phyloP scores from a whole-genome alignment of 1,284 basidiomycete genomes.

The Pseudozyma tsukubaensis region DNA sequence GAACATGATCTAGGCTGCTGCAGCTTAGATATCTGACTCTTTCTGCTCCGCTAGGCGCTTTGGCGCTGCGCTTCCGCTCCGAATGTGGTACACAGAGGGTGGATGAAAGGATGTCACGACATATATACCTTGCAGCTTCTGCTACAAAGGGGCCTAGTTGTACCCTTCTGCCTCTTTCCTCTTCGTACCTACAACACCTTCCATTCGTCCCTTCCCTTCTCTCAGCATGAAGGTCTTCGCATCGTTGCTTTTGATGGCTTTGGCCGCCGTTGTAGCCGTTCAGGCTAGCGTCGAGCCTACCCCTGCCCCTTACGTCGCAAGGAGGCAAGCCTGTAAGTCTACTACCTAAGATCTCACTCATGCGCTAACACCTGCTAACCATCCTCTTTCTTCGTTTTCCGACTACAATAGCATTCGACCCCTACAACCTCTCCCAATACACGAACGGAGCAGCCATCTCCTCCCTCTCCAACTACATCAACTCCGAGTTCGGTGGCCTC shows the following conservation, averaged over 20 bases:
- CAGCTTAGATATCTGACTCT: no score
- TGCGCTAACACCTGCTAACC: background rate
- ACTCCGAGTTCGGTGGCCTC: constrained; percentile 18
- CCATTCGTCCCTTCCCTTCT: background rate
- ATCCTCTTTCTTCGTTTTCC: background rate
- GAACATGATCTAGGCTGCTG: no score
- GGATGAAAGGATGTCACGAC: no score
- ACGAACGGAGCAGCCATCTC: constrained; percentile 26
- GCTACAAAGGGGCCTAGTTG: background rate
- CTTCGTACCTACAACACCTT: background rate
- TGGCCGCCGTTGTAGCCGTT: constrained; percentile 25
- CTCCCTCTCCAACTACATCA: constrained; percentile 31
- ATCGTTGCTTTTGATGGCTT: constrained; percentile 27
- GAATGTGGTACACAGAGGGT: no score
- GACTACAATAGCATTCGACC: constrained; percentile 27
- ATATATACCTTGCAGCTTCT: no score
- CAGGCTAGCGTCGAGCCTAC: constrained; percentile 36
- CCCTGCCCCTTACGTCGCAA: constrained; percentile 32
- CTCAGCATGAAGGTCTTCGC: constrained; percentile 33
- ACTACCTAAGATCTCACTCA: background rate
- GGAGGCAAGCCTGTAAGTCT: constrained; percentile 34
- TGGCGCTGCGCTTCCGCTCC: no score
- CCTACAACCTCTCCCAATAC: constrained; percentile 39
- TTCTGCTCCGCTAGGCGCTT: no score
- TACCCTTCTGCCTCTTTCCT: background rate